Base-by-base conservation (phyloP, 1,284 basidiomycete species). In the Blastosporella zonata region DNA sequence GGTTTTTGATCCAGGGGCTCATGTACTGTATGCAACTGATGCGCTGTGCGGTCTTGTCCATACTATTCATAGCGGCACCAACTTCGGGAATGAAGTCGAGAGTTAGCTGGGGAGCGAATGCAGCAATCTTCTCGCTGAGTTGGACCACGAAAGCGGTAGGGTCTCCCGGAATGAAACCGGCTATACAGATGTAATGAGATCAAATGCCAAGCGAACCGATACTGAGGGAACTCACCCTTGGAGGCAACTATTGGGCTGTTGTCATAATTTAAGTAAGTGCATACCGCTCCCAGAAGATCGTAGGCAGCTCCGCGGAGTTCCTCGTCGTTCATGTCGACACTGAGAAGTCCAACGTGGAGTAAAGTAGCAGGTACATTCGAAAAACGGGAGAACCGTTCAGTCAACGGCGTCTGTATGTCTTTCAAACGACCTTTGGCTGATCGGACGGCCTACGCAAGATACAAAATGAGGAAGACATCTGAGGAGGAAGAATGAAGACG, bases 31-130 rank as follows among this genome's bases (percentile, higher is more conserved):
- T 65, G 59, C 84, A 91, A 46, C 78, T 79, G 22, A 89, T 79
- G 46, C 84, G 81, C 48, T 84, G 82, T 1, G 77, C 67, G 3
- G 68, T 59, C 62, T 81, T 81, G 49, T 81, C 77, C 65, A 89
- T 78, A 21, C 79, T 75, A 3, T 79, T 74, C 66, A 92, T 79
- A 13, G 83, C 81, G 1, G 81, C 76, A 22, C 81, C 81, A 42
- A 93, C 87, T 67, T 94, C 92, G 17, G 83, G 81, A 47, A 95
- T 73, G 68, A 95, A 91, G 64, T 94, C 91, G 17, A 95, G 72
- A 0, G 92, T 93, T 37, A 94, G 70, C 23, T 90, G 81, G 8
- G 92, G 90, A 6, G 81, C 81, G 57, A 85, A 84, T 1, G 71
- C 70, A 0, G 93, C 82, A 7, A 95, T 70, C 29, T 77, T 78